phyloP scores from a whole-genome alignment of 1,139 yeast genomes.

The Hansenula anomala region DNA sequence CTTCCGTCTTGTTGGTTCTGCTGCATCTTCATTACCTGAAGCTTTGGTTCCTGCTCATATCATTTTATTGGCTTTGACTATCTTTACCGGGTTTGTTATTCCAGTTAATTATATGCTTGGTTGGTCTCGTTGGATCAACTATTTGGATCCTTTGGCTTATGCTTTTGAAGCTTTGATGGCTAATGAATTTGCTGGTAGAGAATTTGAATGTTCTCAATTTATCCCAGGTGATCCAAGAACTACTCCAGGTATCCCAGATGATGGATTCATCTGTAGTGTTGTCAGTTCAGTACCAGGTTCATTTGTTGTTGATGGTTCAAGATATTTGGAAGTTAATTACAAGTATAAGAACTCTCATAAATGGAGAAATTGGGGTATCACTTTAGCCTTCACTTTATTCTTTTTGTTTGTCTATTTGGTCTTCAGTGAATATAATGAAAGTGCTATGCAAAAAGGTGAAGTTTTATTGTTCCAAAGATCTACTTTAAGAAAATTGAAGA shows the following conservation, averaged over 20 bases:
- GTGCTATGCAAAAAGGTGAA: slow-evolving; percentile 82
- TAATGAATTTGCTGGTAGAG: slow-evolving; percentile 39
- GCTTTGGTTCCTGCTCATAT: slow-evolving; percentile 74
- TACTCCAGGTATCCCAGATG: slow-evolving; percentile 38
- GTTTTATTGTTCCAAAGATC: slow-evolving; percentile 61
- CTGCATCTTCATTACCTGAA: slow-evolving; percentile 52
- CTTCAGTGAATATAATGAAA: slow-evolving; percentile 62
- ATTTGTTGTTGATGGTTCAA: slow-evolving; percentile 49
- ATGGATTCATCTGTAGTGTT: slow-evolving; percentile 49
- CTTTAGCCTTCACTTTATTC: slow-evolving; percentile 30
- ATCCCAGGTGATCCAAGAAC: slow-evolving; percentile 36
- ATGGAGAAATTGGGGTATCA: slow-evolving; percentile 85
- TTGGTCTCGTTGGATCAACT: slow-evolving; percentile 80
- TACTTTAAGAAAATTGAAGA: slow-evolving; percentile 29
- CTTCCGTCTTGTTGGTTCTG: slow-evolving; percentile 68
- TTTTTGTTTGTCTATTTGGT: slow-evolving; percentile 34
- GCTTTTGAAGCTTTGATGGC: slow-evolving; percentile 65
- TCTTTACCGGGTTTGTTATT: slow-evolving; percentile 73
- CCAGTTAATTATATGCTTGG: slow-evolving; percentile 66
- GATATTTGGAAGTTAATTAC: slow-evolving; percentile 49
- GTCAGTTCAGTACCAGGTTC: slow-evolving; percentile 64
- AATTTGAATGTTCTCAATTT: slow-evolving; percentile 38
- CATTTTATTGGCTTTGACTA: slow-evolving; percentile 53
- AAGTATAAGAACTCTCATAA: slow-evolving; percentile 54
- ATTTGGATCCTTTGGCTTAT: slow-evolving; percentile 66